Evolutionary conservation across 2,329 filamentous ascomycete species (phyloP), one percentile per base, ranked within the genome.

Genomic region (Aspergillus pseudoglaucus): DNA sequence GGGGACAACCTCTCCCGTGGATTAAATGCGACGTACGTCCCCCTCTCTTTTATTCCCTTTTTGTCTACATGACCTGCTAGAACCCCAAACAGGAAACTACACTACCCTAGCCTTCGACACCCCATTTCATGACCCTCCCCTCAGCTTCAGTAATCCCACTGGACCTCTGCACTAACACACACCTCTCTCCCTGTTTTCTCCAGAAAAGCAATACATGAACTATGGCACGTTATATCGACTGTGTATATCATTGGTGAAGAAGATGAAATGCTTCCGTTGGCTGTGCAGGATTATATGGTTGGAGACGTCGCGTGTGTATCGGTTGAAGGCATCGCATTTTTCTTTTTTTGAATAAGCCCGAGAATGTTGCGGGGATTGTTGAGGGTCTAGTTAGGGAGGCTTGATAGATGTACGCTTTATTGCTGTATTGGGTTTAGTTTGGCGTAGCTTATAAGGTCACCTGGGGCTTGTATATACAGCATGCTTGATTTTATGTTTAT

Each of bases 271-370:
- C 53, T 72, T 40, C 62, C 64, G 9, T 43, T 50, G 7, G 18
- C 43, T 2, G 47, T 58, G 3, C 68, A 72, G 50, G 61, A 70
- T 7, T 47, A 42, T 1, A 63, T 70, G 59, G 55, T 59, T 5
- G 49, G 50, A 6, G 0, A 55, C 63, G 1, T 52, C 64, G 15
- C 57, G 56, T 27, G 59, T 64, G 2, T 62, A 64, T 47, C 63
- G 59, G 15, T 42, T 71, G 1, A 60, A 65, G 42, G 58, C 57
- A 15, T 63, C 66, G 1, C 71, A 75, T 54, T 70, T 66, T 53
- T 71, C 70, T 15, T 15, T 75, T 72, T 52, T 48, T 73, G 53
- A 69, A 65, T 30, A 64, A 58, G 56, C 64, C 68, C 0, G 61
- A 61, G 41, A 60, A 61, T 42, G 56, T 66, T 44, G 69, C 63